phyloP scores from a whole-genome alignment of 225 moss, liverwort and hornwort genomes.

The Sphagnum tenellum region DNA sequence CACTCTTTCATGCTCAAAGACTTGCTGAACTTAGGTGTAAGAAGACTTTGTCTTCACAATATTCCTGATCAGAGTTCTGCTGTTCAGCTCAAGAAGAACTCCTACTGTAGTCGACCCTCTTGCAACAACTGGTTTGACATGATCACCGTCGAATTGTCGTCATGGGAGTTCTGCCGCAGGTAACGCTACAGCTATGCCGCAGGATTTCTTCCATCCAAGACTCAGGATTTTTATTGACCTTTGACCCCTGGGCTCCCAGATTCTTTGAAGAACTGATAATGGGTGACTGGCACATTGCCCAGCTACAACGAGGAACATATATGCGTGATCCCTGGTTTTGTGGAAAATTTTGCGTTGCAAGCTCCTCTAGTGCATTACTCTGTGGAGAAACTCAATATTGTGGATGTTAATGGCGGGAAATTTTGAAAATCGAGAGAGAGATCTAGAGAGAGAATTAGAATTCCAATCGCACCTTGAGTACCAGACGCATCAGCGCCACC shows the following conservation, averaged over 20 bases:
- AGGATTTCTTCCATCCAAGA: no score
- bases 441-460: no score
- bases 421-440: no score
- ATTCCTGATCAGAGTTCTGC: no score
- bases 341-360: not conserved
- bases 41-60: no score
- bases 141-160: slow-evolving; percentile 10
- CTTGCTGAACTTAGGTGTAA: no score
- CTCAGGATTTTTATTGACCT: no score
- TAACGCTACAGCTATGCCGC: no score
- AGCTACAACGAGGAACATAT: not conserved
- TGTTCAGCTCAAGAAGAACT: not conserved
- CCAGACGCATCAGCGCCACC: slow-evolving; percentile 50
- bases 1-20: no score
- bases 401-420: not conserved
- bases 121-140: not conserved
- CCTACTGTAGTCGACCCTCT: not conserved
- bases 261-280: not conserved
- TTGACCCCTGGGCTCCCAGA: no score
- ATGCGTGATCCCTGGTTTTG: no score
- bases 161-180: no score
- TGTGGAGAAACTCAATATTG: not conserved
- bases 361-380: not conserved
- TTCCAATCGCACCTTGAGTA: slow-evolving; percentile 37
- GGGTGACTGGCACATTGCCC: not conserved